A percentile compares a stretch with the other conserved stretches of the same genome.
Conservation (phyloP, 1,139 yeast species). For the Kurtzmaniella natalensis region DNA sequence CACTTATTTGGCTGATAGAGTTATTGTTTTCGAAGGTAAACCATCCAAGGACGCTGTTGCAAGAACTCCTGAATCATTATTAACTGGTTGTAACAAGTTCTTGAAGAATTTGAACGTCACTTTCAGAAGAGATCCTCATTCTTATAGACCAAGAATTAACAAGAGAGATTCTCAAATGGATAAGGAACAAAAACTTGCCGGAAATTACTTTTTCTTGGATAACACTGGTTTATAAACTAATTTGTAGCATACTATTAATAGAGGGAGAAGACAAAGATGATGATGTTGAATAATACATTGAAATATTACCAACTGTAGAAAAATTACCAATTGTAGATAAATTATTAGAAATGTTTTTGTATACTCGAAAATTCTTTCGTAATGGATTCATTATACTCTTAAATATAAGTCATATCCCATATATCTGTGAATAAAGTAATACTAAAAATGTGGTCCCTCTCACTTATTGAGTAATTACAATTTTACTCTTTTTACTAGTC, state of each 20-base stretch:
- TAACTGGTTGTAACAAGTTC: constrained; percentile 96
- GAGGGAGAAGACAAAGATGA: too few species aligned
- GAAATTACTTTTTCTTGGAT: constrained; percentile 95
- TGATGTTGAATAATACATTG: too few species aligned
- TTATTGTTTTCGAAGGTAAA: constrained; percentile 93
- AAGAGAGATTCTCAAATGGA: constrained; percentile 98
- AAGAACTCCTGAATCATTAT: constrained; percentile 81
- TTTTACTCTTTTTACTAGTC: too few species aligned
- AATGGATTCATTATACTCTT: too few species aligned
- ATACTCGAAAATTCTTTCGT: too few species aligned
- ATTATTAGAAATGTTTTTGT: too few species aligned
- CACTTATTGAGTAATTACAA: too few species aligned
- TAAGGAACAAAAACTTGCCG: constrained; percentile 86
- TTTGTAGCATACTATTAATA: background rate
- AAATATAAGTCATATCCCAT: too few species aligned
- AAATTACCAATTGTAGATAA: too few species aligned
- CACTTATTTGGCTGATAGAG: constrained; percentile 96
- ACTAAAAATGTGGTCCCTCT: too few species aligned
- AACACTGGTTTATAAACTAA: constrained; percentile 29
- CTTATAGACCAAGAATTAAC: constrained; percentile 97
- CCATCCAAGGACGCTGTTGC: constrained; percentile 86
- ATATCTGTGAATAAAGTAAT: too few species aligned
- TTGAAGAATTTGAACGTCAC: constrained; percentile 96
- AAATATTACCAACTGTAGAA: too few species aligned
- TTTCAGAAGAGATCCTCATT: constrained; percentile 97